These are phyloP conservation scores for Chaetomidium leptoderma DNA, from an alignment of 495 filamentous ascomycete genomes.

Conservation along the genomic window DNA sequence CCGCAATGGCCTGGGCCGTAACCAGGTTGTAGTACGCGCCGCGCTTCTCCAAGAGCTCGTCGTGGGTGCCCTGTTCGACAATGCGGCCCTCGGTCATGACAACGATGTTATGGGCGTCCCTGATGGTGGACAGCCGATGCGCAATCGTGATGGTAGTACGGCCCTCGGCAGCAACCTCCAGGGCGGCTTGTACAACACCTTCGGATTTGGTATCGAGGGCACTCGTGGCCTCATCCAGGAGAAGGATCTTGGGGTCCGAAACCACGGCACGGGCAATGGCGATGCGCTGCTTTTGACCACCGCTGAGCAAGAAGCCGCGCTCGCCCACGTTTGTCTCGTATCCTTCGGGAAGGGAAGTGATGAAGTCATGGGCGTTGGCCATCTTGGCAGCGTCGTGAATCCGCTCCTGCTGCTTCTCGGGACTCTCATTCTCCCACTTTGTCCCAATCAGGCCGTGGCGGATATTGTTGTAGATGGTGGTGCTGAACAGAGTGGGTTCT, in stretches of 20 bases:
- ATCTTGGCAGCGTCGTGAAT: conserved; percentile 79
- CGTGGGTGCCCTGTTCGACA: conserved; percentile 78
- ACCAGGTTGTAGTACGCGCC: conserved; percentile 56
- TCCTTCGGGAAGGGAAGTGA: conserved; percentile 74
- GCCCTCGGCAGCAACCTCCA: conserved; percentile 82
- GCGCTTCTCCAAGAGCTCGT: conserved; percentile 57
- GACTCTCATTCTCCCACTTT: conserved; percentile 58
- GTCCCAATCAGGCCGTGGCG: conserved; percentile 85
- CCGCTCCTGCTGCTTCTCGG: conserved; percentile 62
- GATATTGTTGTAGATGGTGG: conserved; percentile 84
- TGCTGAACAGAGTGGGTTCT: conserved; percentile 80
- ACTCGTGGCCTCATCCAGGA: conserved; percentile 92
- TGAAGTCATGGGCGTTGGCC: conserved; percentile 92
- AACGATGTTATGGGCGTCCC: conserved; percentile 89
- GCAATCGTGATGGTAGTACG: conserved; percentile 96
- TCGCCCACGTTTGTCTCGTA: conserved; percentile 96
- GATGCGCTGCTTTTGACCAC: conserved; percentile 96
- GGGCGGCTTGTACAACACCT: conserved; percentile 87
- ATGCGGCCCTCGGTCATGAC: conserved; percentile 82
- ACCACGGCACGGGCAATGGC: conserved; percentile 82
- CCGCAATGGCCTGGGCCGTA: conserved; percentile 53
- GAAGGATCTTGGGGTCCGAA: conserved; percentile 85
- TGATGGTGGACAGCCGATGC: conserved; percentile 91
- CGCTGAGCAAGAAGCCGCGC: conserved; percentile 84
- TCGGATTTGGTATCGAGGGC: conserved; percentile 96